Base-by-base conservation (phyloP, 371 early-diverging fungal genomes). In the Blastocladiella emersonii region DNA sequence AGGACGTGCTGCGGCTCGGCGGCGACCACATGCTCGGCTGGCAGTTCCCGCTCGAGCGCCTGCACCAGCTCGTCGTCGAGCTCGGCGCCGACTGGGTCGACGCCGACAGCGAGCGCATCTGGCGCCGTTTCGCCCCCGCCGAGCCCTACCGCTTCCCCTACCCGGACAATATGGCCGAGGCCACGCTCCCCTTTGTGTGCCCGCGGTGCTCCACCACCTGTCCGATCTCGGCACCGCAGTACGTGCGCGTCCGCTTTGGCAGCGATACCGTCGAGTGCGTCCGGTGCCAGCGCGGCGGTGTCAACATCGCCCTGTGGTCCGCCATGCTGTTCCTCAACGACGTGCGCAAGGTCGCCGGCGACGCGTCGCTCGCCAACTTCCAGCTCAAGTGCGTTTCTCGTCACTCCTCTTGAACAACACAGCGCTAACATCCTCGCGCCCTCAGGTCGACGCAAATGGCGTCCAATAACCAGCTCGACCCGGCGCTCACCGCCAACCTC, bases 281-380 rank as follows among this genome's bases (percentile, higher is more conserved):
- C 8, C 27, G 53, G 53, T 51, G 53, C 32, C 53, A 30, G 30
- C 53, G 53, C 32, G 53, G 53, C 25, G 53, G 53, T 30, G 53
- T 51, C 53, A 51, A 51, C 19, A 51, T 51, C 32, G 53, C 53
- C 8, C 53, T 51, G 15, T 51, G 53, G 53, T 30, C 30, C 0
- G 53, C 53, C 8, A 51, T 51, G 53, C 32, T 51, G 53, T 51
- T 51, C 5, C 30, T 51, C 30, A 51, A 51, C 32, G 53, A 51
- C 17, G 53, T 51, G 53, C 53, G 53, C 53, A 51, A 51, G 53
- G 53, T 51, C 32, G 53, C 53, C 8, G 53, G 53, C 53, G 53
- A 51, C 27, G 32, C 27, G 27, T 30, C 30, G 15, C 12, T 51
- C 7, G 30, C 10, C 2, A 30, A 30, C 19, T 51, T 51, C 53